A percentile compares a stretch with the other conserved stretches of the same genome.
These are phyloP conservation scores for Vaccinium corymbosum DNA, from an alignment of 148 eudicot species.

Conservation along the genomic window DNA sequence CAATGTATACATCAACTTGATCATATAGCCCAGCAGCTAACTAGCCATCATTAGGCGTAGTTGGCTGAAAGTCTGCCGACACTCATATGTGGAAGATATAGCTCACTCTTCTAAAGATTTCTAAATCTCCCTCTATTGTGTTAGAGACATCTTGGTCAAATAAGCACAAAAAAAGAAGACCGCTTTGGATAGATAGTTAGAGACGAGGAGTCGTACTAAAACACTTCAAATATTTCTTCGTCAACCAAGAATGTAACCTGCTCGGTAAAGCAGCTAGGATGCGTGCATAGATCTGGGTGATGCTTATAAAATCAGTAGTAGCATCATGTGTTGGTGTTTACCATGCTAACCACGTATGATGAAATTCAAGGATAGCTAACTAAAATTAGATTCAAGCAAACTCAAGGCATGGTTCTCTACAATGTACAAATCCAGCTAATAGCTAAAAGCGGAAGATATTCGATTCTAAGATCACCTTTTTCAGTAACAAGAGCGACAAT, in stretches of 20 bases:
- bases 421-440: constrained; percentile 4
- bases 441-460: not conserved
- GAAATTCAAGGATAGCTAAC: no score
- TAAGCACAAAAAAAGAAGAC: not conserved
- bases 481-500: constrained; percentile 72
- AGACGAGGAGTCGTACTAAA: not conserved
- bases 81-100: not conserved
- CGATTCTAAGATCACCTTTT: constrained; percentile 48
- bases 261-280: not conserved
- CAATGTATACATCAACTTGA: not conserved
- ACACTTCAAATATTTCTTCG: not conserved
- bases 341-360: not conserved
- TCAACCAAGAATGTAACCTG: not conserved
- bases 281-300: not conserved
- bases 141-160: not conserved
- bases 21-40: not conserved
- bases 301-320: not conserved
- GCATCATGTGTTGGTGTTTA: not conserved
- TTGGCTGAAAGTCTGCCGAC: not conserved
- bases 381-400: not conserved
- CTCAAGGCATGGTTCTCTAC: not conserved
- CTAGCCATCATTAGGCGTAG: not conserved
- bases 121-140: not conserved
- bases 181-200: not conserved
- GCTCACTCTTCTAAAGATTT: not conserved